Base-by-base conservation (phyloP, 148 eudicot genomes). In the Chenopodium quinoa region DNA sequence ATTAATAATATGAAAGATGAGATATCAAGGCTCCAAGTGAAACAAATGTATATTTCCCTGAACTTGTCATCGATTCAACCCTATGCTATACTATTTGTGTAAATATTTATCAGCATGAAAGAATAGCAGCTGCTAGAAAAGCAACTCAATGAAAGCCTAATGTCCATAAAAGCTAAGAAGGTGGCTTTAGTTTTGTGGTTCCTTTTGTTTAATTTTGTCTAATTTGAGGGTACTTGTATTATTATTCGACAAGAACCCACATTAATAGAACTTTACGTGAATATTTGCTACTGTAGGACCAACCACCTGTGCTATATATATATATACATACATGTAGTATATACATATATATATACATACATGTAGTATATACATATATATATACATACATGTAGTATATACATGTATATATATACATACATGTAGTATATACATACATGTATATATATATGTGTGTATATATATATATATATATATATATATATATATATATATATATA, bases 131-230 rank as follows among this genome's bases (percentile, higher is more conserved):
- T 86, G 29, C 86, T 91, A n/a, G 98, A 94, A 80, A 88, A 86
- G 85, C 91, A 90, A 82, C 85, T 94, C 48, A 89, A 60, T 81
- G 90, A 87, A 71, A 91, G 92, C 46, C 85, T 94, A 74, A 56
- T 83, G 22, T 84, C 90, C 63, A 87, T 93, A 81, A 94, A 93
- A 86, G 89, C 89, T 27, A 89, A 86, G 81, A 94, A 91, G 94
- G 98, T 92, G 48, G 7, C 32, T 4, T 46, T 25, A 12, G 25
- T 69, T 9, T 65, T 46, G 12, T 46, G 12, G 4, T 9, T 19
- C 22, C 73, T 5, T 73, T 1, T 71, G 5, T 37, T 19, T n/a
- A 23, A 4, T 48, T 47, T 13, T 58, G 37, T 22, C 50, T 72
- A 50, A 40, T 34, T 71, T 58, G 52, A 37, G 76, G 69, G 12